These are phyloP conservation scores for Aspergillus indologenus DNA, from an alignment of 495 filamentous ascomycete species.

Conservation along the genomic window DNA sequence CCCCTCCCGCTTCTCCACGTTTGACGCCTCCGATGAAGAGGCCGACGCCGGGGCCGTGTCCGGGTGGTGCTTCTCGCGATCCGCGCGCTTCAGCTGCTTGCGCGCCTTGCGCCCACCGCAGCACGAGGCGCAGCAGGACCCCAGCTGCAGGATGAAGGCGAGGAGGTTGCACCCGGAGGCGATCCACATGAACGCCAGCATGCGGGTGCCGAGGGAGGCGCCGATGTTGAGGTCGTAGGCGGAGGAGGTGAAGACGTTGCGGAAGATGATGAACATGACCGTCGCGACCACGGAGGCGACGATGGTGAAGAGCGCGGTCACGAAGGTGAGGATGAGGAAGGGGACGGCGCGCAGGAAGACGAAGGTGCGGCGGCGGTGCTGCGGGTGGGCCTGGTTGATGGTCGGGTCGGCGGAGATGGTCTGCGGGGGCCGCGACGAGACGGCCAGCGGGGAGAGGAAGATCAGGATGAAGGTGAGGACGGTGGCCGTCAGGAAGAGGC, in stretches of 20 bases:
- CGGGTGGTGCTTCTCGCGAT: slow-evolving; percentile 15
- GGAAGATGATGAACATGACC: slow-evolving; percentile 76
- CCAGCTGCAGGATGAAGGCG: slow-evolving; percentile 67
- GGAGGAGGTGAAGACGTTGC: slow-evolving; percentile 62
- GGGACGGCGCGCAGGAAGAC: slow-evolving; percentile 47
- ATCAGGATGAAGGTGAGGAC: slow-evolving; percentile 67
- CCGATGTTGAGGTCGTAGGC: slow-evolving; percentile 69
- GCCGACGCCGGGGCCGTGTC: not conserved
- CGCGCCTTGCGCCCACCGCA: slow-evolving; percentile 43
- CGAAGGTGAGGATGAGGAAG: slow-evolving; percentile 57
- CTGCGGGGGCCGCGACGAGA: slow-evolving; percentile 52
- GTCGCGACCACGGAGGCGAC: slow-evolving; percentile 72
- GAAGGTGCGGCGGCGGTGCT: slow-evolving; percentile 48
- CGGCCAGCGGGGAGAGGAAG: slow-evolving; percentile 55
- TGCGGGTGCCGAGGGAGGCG: slow-evolving; percentile 63
- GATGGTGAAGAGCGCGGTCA: slow-evolving; percentile 62
- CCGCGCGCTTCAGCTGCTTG: slow-evolving; percentile 34
- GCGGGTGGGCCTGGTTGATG: slow-evolving; percentile 22
- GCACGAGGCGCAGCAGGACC: slow-evolving; percentile 61
- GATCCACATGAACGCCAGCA: slow-evolving; percentile 92
- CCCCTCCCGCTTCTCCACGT: not conserved
- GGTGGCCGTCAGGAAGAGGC: slow-evolving; percentile 69
- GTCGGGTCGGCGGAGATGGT: slow-evolving; percentile 27
- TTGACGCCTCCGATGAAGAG: not conserved
- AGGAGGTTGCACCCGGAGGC: slow-evolving; percentile 62